Percentiles rank a stretch among this genome's conserved stretches.
These are phyloP conservation scores for Penicillium diatomitis DNA, from an alignment of 495 filamentous ascomycete species.

Conservation along the genomic window DNA sequence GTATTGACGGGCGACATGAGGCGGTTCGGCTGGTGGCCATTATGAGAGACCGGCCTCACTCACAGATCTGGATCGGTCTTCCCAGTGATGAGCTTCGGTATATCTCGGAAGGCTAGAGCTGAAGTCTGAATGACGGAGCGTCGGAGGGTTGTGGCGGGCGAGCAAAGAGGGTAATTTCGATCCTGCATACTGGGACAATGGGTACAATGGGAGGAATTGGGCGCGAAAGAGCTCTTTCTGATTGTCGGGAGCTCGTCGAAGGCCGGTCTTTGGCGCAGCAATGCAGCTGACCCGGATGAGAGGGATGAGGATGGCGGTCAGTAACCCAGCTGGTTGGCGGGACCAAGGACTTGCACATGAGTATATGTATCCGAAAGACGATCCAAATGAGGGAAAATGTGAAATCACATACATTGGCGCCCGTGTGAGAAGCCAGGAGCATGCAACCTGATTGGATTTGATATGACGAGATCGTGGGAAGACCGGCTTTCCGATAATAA, in stretches of 20 bases:
- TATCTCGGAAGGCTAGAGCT: constrained; percentile 8
- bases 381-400: neutral
- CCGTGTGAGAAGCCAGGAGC: too few species aligned
- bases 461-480: neutral
- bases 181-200: constrained; percentile 21
- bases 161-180: constrained; percentile 19
- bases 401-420: neutral
- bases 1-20: constrained; percentile 20
- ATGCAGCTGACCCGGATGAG: neutral
- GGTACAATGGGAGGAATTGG: neutral
- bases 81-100: constrained; percentile 6
- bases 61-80: constrained; percentile 7
- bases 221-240: neutral
- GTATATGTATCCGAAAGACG: too few species aligned
- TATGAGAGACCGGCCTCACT: constrained; percentile 11
- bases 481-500: neutral
- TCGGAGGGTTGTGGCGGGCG: constrained; percentile 14
- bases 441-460: too few species aligned
- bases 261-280: neutral
- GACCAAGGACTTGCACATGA: neutral
- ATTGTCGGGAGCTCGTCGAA: neutral
- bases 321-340: neutral
- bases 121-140: constrained; percentile 14
- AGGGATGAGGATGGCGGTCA: constrained; percentile 4
- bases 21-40: constrained; percentile 29